Percentiles rank a stretch among this genome's conserved stretches.
These are phyloP conservation scores for Rhodotorula sp. DNA, from an alignment of 1,284 basidiomycete genomes.

Conservation along the genomic window DNA sequence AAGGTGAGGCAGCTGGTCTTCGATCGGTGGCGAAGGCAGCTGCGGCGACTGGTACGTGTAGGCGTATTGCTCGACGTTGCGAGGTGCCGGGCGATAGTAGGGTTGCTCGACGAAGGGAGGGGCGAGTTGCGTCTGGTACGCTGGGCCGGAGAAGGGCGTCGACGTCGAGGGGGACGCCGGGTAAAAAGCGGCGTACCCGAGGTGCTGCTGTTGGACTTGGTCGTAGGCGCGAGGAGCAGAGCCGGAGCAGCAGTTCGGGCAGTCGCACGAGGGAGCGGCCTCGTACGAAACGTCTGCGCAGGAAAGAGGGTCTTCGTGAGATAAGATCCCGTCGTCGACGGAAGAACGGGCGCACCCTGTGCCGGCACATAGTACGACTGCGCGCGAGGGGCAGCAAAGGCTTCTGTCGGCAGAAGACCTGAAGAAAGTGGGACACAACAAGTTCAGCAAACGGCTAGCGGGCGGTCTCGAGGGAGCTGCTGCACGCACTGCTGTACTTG, in stretches of 20 bases:
- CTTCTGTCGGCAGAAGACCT: no score
- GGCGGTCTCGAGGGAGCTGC: no score
- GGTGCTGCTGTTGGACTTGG: neutral
- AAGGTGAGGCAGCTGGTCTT: neutral
- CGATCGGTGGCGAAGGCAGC: neutral
- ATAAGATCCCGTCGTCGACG: no score
- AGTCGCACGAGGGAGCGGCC: no score
- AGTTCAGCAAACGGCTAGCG: no score
- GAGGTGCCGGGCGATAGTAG: neutral
- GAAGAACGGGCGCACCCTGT: no score
- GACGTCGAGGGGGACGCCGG: neutral
- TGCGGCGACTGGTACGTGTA: neutral
- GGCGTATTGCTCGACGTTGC: neutral
- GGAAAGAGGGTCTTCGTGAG: no score
- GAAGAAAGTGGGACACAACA: no score
- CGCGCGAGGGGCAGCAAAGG: no score
- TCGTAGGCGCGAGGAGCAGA: neutral
- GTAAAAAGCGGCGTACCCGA: neutral
- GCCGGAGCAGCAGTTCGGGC: neutral
- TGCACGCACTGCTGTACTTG: no score
- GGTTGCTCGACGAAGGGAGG: neutral
- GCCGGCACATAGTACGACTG: no score
- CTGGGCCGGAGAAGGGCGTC: neutral
- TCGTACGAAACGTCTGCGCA: no score
- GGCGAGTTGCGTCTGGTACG: neutral